Evolutionary conservation across 139 green algal genomes (phyloP), one percentile per base, ranked within the genome.

Genomic region (Chlorella sp.): DNA sequence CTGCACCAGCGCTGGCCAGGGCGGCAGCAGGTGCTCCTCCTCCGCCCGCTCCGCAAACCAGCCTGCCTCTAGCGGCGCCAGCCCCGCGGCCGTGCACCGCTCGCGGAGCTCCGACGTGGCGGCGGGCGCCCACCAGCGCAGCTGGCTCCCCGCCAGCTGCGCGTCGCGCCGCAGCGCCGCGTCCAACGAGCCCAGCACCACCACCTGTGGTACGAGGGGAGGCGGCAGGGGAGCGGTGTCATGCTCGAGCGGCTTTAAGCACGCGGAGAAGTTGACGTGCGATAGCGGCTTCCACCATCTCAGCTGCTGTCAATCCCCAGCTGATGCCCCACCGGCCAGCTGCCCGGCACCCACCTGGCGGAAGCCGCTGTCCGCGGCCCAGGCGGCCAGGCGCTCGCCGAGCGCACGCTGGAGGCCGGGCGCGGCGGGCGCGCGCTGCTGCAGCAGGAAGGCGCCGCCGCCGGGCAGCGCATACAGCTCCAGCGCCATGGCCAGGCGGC

Each of bases 401-500:
- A 88, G 89, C 8, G 61, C 73, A 3, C 58, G 29, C 64, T 94
- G 88, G 12, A 79, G 76, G 55, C 87, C 89, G 2, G 76, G 61
- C 5, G 83, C 73, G 3, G 84, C 80, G 21, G 91, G 85, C 0
- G 87, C 79, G 11, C 91, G 79, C 77, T 96, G 91, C 80, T 95
- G 91, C 43, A 94, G 73, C 21, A 95, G 46, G 27, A 86, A 85
- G 4, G 90, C 29, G 0, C 36, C 17, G 8, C 55, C 35, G 35
- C 27, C 75, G 51, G 40, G n/a, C 2, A 83, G 6, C 2, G 61
- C 11, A 62, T 86, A 91, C 15, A 92, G 60, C 82, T 94, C 90
- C 41, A 95, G 19, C 0, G 77, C 81, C 12, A 81, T 83, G 33
- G 82, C 64, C 35, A 94, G 73, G 4, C 45, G n/a, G n/a, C n/a